Percentiles rank a stretch among this genome's conserved stretches.
These are phyloP conservation scores for Tanacetum coccineum DNA, from an alignment of 129 eudicot genomes.

Conservation along the genomic window DNA sequence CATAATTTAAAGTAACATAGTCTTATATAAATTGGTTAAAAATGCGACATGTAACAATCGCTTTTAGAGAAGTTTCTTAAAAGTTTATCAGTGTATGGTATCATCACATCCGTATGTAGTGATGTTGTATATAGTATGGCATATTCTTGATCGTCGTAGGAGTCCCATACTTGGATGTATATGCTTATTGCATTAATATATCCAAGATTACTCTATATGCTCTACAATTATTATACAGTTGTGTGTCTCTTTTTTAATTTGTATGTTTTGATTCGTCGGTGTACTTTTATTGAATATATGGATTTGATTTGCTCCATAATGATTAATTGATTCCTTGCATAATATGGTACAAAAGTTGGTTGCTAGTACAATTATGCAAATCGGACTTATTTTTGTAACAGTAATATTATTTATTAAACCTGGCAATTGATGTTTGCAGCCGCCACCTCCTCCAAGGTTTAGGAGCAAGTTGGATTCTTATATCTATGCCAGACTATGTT, in stretches of 20 bases:
- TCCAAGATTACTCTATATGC: not conserved
- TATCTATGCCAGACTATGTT: too few relatives aligned
- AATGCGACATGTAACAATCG: too few relatives aligned
- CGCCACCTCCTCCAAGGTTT: conserved; percentile 92
- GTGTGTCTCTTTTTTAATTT: not conserved
- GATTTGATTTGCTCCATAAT: not conserved
- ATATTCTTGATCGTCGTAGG: too few relatives aligned
- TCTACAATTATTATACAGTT: not conserved
- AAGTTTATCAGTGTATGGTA: too few relatives aligned
- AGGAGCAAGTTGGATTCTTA: too few relatives aligned
- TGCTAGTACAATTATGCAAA: not conserved
- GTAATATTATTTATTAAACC: not conserved
- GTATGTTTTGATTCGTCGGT: not conserved
- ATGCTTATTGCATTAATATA: too few relatives aligned
- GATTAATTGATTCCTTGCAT: not conserved
- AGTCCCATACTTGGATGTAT: too few relatives aligned
- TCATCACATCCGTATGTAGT: too few relatives aligned
- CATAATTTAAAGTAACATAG: too few relatives aligned
- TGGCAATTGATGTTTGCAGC: conserved; percentile 41
- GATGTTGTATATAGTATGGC: too few relatives aligned
- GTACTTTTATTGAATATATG: not conserved
- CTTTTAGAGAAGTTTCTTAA: too few relatives aligned
- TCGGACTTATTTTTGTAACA: not conserved
- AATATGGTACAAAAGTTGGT: conserved; percentile 13
- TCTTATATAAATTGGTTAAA: too few relatives aligned